phyloP scores from a whole-genome alignment of 2,329 filamentous ascomycete genomes.

The Penicillium verrucosum region DNA sequence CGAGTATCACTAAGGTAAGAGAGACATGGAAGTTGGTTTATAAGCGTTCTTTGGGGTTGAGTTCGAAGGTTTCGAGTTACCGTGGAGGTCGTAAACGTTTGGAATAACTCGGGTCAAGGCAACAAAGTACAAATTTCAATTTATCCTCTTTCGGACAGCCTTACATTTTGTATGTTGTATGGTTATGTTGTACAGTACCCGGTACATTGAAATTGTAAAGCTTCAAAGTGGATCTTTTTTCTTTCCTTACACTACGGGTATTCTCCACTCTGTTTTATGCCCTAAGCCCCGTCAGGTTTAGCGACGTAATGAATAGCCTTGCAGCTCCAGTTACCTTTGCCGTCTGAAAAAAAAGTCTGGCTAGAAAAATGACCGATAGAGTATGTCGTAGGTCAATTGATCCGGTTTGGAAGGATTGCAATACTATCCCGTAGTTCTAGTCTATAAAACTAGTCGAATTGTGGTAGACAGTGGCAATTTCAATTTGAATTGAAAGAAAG shows the following conservation, averaged over 20 bases:
- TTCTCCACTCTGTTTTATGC: constrained; percentile 20
- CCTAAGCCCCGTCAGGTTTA: constrained; percentile 17
- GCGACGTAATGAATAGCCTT: constrained; percentile 18
- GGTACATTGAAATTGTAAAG: constrained; percentile 13
- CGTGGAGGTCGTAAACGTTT: neutral
- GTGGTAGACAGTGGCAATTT: neutral
- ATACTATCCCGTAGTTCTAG: neutral
- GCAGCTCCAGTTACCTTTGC: constrained; percentile 12
- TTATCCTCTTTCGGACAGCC: constrained; percentile 15
- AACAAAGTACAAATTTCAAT: constrained; percentile 5
- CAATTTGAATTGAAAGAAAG: constrained; percentile 2
- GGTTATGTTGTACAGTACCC: constrained; percentile 2
- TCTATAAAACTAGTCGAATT: neutral
- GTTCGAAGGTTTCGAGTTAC: neutral
- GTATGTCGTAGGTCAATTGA: neutral
- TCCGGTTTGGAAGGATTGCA: neutral
- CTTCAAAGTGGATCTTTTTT: constrained; percentile 17
- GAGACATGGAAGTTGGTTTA: neutral
- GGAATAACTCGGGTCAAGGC: neutral
- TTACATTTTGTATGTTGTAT: neutral
- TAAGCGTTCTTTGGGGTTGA: neutral
- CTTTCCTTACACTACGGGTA: constrained; percentile 22
- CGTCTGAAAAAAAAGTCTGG: neutral
- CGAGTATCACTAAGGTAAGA: constrained; percentile 11
- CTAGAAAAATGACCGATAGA: neutral